Evolutionary conservation across 257 asterid species (phyloP), one percentile per base, ranked within the genome.

Genomic region (Catharanthus roseus): DNA sequence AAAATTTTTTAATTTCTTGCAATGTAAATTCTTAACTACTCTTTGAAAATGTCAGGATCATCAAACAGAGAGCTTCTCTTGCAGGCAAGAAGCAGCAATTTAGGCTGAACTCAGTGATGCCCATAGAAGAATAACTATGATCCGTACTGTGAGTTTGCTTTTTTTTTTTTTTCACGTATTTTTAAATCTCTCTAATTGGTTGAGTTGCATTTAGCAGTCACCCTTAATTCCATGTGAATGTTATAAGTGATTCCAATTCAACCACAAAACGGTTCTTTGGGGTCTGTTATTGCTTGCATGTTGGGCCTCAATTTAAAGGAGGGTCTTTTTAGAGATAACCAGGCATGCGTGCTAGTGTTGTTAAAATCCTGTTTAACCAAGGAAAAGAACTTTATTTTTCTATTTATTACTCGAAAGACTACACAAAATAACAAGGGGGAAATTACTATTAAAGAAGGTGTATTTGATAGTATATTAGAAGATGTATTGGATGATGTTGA

Each of bases 71-170:
- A 88, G 77, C 54, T 83, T 75, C 77, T 93, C 50, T 71, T 75
- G 71, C 95, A 82, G 77, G 82, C 84, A 77, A n/a, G 90, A 90
- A 82, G 88, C 89, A 74, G 89, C 77, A 68, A 84, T 89, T 71
- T 86, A 83, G 79, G 79, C 68, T 74, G 88, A 87, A 77, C 82
- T 93, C 65, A 82, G 73, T 51, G 90, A 81, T 55, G 93, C 97
- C 36, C 86, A 89, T 76, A 89, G 82, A 81, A 90, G 85, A 82
- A 79, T 93, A 80, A 58, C 69, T 67, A 88, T 84, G 50, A 81
- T 91, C 70, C 90, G 85, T 67, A 81, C 86, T 65, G 98, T 87
- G 69, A 85, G 95, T 84, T 77, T 74, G 56, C 68, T 70, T 50
- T 70, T 65, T 71, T 65, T n/a, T n/a, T n/a, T n/a, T n/a, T n/a